A percentile compares a stretch with the other conserved stretches of the same genome.
Conservation (phyloP, 2,329 filamentous ascomycete species). For the Laburnicola sp. region DNA sequence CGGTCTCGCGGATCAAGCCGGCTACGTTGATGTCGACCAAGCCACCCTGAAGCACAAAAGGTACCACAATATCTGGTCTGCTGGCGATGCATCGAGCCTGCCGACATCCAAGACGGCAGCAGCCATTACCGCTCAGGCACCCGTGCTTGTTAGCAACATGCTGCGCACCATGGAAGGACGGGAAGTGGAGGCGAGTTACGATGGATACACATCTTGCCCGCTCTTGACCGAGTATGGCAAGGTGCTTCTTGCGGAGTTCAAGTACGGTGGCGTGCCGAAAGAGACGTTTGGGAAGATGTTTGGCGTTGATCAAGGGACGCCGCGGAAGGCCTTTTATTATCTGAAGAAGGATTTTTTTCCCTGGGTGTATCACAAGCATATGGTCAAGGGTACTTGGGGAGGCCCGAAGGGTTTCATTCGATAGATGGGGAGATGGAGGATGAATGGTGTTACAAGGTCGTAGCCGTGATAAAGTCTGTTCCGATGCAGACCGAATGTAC, state of each 20-base stretch:
- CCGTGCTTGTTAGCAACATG: slow-evolving; percentile 42
- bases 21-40: slow-evolving; percentile 45
- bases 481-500: no score
- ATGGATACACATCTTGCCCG: slow-evolving; percentile 48
- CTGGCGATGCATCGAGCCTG: slow-evolving; percentile 43
- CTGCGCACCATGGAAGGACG: slow-evolving; percentile 33
- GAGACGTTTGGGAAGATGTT: slow-evolving; percentile 61
- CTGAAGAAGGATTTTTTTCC: slow-evolving; percentile 70
- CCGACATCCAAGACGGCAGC: slow-evolving; percentile 47
- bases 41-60: slow-evolving; percentile 42
- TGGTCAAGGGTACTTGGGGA: slow-evolving; percentile 65
- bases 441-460: no score
- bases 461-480: no score
- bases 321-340: slow-evolving; percentile 62
- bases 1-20: slow-evolving; percentile 38
- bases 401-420: slow-evolving; percentile 58
- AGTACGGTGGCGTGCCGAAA: slow-evolving; percentile 64
- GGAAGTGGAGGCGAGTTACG: slow-evolving; percentile 28
- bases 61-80: slow-evolving; percentile 45
- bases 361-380: slow-evolving; percentile 64
- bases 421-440: slow-evolving; percentile 5
- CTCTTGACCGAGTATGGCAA: slow-evolving; percentile 58
- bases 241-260: slow-evolving; percentile 67
- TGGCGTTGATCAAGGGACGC: slow-evolving; percentile 61
- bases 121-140: slow-evolving; percentile 44